Evolutionary conservation across 2,329 filamentous ascomycete genomes (phyloP).

Genomic region (Trichoderma asperellum): DNA sequence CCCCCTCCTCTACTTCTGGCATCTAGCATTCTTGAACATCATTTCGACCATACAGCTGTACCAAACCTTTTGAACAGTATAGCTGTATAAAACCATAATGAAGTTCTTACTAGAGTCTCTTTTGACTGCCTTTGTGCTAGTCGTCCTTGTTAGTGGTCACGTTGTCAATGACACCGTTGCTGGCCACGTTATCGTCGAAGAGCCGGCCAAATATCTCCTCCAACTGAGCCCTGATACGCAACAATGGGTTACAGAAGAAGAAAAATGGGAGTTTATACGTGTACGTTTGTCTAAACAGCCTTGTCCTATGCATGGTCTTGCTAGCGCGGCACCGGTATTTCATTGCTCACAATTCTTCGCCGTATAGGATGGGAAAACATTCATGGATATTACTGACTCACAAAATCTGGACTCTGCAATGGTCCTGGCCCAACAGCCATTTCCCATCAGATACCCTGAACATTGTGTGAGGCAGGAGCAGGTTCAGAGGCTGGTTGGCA

Average conservation of each 20-base stretch:
- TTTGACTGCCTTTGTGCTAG: constrained; percentile 59
- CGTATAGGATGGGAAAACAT: constrained; percentile 76
- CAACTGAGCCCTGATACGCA: constrained; percentile 84
- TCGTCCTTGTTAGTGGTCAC: constrained; percentile 56
- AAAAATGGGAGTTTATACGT: constrained; percentile 89
- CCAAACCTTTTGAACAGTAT: too few species aligned
- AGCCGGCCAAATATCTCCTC: constrained; percentile 65
- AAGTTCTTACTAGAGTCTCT: constrained; percentile 58
- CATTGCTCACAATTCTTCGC: background rate
- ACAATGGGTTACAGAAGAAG: constrained; percentile 86
- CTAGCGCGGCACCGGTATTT: too few species aligned
- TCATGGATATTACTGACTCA: constrained; percentile 91
- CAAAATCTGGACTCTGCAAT: constrained; percentile 58
- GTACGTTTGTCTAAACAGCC: constrained; percentile 53
- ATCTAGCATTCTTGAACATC: too few species aligned
- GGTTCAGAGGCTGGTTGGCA: constrained; percentile 67
- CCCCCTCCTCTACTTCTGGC: too few species aligned
- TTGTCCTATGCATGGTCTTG: background rate
- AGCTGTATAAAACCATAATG: constrained; percentile 43
- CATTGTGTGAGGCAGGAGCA: constrained; percentile 67
- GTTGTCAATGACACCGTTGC: constrained; percentile 58
- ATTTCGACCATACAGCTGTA: too few species aligned
- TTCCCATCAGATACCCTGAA: constrained; percentile 65
- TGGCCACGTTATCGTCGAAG: constrained; percentile 55
- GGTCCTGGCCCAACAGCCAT: constrained; percentile 37